A percentile compares a stretch with the other conserved stretches of the same genome.
Conservation (phyloP, 768 basidiomycete species). For the Candolleomyces eurysporus region DNA sequence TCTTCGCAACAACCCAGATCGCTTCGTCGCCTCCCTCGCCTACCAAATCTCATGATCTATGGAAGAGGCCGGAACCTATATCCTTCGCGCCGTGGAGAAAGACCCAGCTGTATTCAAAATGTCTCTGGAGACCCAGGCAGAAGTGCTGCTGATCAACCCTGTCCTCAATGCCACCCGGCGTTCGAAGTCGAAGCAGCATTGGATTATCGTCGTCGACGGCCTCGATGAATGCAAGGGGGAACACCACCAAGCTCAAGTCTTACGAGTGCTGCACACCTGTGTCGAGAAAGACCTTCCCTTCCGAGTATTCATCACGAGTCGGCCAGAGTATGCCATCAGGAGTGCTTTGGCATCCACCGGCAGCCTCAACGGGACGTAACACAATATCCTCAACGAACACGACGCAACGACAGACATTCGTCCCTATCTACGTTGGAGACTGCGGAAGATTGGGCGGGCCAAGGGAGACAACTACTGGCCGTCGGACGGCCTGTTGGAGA, state of each 20-base stretch:
- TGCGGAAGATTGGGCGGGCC: not conserved
- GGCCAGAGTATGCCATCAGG: not conserved
- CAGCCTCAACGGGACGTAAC: not conserved
- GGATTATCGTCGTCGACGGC: not conserved
- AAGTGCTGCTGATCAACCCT: not conserved
- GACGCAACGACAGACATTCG: not conserved
- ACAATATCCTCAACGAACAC: not conserved
- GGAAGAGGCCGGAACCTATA: not conserved
- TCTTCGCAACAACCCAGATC: not conserved
- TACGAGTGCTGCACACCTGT: not conserved
- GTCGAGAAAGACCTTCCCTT: not conserved
- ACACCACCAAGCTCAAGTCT: conserved; percentile 2
- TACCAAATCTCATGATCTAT: not conserved
- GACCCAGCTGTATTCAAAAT: not conserved
- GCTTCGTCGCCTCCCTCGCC: conserved; percentile 3
- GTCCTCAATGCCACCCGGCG: not conserved
- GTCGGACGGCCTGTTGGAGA: not conserved
- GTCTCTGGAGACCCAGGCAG: not conserved
- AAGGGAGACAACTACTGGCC: not conserved
- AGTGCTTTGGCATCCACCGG: not conserved
- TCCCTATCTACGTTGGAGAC: not conserved
- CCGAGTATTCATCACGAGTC: not conserved
- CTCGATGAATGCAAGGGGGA: conserved; percentile 2
- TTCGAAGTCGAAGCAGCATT: not conserved
- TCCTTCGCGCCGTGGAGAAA: not conserved